Percentiles rank a stretch among this genome's conserved stretches.
These are phyloP conservation scores for Linum tenue DNA, from an alignment of 345 rosid genomes.

Conservation along the genomic window DNA sequence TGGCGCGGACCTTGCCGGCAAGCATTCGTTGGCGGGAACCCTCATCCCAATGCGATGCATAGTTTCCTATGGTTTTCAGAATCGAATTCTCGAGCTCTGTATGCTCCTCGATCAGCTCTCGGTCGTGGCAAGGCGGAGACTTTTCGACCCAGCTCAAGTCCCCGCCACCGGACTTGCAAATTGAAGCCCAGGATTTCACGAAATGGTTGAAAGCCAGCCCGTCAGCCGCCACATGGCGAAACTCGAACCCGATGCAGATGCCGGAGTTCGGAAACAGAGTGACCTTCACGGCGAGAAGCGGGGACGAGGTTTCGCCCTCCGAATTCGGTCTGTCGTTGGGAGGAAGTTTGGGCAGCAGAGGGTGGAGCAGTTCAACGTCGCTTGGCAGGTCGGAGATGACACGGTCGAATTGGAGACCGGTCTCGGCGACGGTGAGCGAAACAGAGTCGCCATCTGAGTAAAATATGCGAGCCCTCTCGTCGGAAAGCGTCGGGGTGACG, in stretches of 20 bases:
- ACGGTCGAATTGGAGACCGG: slow-evolving; percentile 20
- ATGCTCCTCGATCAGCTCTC: background rate
- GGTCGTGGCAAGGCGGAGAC: background rate
- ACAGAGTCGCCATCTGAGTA: slow-evolving; percentile 26
- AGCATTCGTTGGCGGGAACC: background rate
- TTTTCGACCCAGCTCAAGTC: background rate
- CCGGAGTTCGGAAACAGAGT: background rate
- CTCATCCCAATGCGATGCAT: background rate
- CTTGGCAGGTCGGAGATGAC: slow-evolving; percentile 6
- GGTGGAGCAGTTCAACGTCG: background rate
- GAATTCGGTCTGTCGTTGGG: background rate
- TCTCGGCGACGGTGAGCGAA: slow-evolving; percentile 24
- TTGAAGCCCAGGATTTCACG: background rate
- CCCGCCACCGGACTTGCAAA: background rate
- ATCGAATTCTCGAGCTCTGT: background rate
- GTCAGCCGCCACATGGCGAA: background rate
- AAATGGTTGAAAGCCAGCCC: background rate
- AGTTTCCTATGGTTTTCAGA: background rate
- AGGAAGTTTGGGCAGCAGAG: background rate
- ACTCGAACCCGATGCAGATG: background rate
- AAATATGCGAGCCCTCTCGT: slow-evolving; percentile 18
- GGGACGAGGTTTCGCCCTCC: background rate
- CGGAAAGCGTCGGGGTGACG: slow-evolving; percentile 10
- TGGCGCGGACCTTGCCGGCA: background rate
- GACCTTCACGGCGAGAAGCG: background rate